A percentile compares a stretch with the other conserved stretches of the same genome.
Conservation (phyloP, 805 yeast genomes). For the Grigorovia yakushimaensis region DNA sequence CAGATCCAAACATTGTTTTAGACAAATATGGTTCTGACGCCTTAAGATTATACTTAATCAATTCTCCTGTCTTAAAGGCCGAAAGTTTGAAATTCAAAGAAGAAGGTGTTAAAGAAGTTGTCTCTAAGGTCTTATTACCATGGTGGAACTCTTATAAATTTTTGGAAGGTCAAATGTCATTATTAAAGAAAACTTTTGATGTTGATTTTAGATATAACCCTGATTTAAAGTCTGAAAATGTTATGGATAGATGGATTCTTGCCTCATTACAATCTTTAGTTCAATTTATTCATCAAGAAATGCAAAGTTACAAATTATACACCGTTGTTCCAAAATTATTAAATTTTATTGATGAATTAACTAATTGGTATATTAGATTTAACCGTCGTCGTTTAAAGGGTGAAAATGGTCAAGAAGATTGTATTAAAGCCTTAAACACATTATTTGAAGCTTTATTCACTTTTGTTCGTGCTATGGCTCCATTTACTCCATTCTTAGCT, state of each 20-base stretch:
- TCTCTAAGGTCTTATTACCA: slow-evolving; percentile 88
- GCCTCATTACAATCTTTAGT: slow-evolving; percentile 94
- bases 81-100: slow-evolving; percentile 95
- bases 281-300: slow-evolving; percentile 77
- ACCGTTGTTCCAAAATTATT: slow-evolving; percentile 93
- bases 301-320: slow-evolving; percentile 81
- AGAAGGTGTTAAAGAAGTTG: slow-evolving; percentile 97
- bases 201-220: slow-evolving; percentile 68
- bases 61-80: slow-evolving; percentile 94
- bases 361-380: slow-evolving; percentile 98
- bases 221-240: slow-evolving; percentile 57
- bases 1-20: slow-evolving; percentile 80
- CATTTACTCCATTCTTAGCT: slow-evolving; percentile 93
- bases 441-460: slow-evolving; percentile 83
- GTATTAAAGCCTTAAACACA: slow-evolving; percentile 80
- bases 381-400: slow-evolving; percentile 98
- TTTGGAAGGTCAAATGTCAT: slow-evolving; percentile 86
- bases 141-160: slow-evolving; percentile 98
- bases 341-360: slow-evolving; percentile 82
- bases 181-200: slow-evolving; percentile 66
- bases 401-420: slow-evolving; percentile 76
- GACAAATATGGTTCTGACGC: slow-evolving; percentile 97
- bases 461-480: slow-evolving; percentile 93
- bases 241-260: slow-evolving; percentile 95
- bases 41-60: slow-evolving; percentile 85